phyloP scores from a whole-genome alignment of 2,329 filamentous ascomycete genomes.

The Bretziella fagacearum region DNA sequence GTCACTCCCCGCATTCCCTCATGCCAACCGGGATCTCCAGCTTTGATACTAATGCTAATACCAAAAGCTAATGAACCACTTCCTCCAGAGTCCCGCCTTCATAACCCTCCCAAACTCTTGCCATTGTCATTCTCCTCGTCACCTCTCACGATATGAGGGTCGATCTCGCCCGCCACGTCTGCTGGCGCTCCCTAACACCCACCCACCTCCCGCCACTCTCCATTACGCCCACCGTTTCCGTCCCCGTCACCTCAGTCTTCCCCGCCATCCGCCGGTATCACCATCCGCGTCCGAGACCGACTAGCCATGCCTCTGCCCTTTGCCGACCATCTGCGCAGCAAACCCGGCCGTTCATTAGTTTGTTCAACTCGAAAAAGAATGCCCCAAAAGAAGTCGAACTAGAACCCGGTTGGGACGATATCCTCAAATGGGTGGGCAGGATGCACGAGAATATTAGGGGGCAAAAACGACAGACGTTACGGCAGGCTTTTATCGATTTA shows the following conservation, averaged over 20 bases:
- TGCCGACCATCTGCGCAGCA: background rate
- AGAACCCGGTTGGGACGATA: background rate
- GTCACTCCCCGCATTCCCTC: background rate
- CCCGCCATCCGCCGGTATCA: background rate
- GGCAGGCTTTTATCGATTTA: slow-evolving; percentile 46
- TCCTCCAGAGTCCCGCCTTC: no score
- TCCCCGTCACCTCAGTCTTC: background rate
- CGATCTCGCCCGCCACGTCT: slow-evolving; percentile 29
- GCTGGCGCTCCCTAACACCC: slow-evolving; percentile 20
- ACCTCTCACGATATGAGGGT: slow-evolving; percentile 31
- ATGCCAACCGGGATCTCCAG: background rate
- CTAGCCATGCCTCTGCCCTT: background rate
- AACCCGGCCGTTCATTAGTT: slow-evolving; percentile 4
- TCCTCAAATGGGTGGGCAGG: background rate
- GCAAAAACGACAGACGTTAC: slow-evolving; percentile 45
- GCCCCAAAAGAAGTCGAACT: background rate
- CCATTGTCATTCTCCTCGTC: no score
- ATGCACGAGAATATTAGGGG: slow-evolving; percentile 27
- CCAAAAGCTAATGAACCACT: no score
- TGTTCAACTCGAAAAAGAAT: background rate
- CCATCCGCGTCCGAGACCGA: background rate
- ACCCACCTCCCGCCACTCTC: background rate
- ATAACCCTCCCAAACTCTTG: no score
- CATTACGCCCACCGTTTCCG: slow-evolving; percentile 20
- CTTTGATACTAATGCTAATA: no score